phyloP scores from a whole-genome alignment of 441 rosid species.

The Erysimum cheiri region DNA sequence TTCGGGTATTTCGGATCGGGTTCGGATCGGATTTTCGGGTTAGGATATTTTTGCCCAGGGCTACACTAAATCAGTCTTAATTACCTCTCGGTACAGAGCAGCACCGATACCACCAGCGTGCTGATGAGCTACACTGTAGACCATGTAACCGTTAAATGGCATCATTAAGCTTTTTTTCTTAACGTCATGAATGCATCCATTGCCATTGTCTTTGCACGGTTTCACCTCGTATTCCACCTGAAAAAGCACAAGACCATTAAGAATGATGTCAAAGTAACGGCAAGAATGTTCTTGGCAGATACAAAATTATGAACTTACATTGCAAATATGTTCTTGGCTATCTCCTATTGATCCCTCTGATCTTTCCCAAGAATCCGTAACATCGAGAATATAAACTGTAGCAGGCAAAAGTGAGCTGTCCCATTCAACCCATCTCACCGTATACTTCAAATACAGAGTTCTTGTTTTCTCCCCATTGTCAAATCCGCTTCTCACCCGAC shows the following conservation, averaged over 20 bases:
- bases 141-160: constrained; percentile 72
- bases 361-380: constrained; percentile 69
- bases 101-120: constrained; percentile 79
- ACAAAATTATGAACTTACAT: constrained; percentile 34
- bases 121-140: constrained; percentile 85
- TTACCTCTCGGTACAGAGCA: constrained; percentile 77
- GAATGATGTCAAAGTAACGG: background rate
- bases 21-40: too few species aligned
- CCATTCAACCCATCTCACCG: constrained; percentile 79
- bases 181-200: constrained; percentile 55
- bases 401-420: constrained; percentile 64
- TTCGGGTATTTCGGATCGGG: too few species aligned
- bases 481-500: constrained; percentile 63
- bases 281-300: too few species aligned
- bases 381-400: constrained; percentile 69
- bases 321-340: constrained; percentile 55
- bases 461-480: constrained; percentile 53
- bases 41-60: too few species aligned
- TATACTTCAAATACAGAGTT: constrained; percentile 65
- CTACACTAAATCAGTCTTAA: constrained; percentile 12
- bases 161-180: constrained; percentile 61
- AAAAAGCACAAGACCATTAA: background rate
- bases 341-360: constrained; percentile 46
- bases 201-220: constrained; percentile 46
- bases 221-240: constrained; percentile 78